Conservation (phyloP, 352 stramenopile species). For the Phytophthora niederhauseri region DNA sequence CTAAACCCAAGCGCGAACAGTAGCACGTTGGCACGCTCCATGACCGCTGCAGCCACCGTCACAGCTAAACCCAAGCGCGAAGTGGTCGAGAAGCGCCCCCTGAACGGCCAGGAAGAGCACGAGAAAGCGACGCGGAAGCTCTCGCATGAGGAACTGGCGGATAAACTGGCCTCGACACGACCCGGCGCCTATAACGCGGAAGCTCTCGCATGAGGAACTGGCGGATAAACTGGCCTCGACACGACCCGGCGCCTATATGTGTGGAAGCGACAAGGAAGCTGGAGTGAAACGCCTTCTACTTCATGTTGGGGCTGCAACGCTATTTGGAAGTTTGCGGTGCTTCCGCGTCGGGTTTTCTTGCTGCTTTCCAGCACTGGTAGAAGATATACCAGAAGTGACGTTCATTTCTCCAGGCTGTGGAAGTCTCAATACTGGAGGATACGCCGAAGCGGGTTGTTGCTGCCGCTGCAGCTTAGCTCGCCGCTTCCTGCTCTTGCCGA, state of each 20-base stretch:
- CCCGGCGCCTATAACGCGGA: neutral
- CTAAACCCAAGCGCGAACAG: slow-evolving; percentile 41
- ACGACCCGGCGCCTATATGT: neutral
- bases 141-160: slow-evolving; percentile 6
- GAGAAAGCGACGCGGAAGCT: slow-evolving; percentile 1
- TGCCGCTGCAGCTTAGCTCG: slow-evolving; percentile 10
- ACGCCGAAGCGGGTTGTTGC: neutral
- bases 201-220: slow-evolving; percentile 11
- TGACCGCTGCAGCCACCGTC: slow-evolving; percentile 89
- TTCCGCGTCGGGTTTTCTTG: slow-evolving; percentile 9
- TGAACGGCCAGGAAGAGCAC: slow-evolving; percentile 15
- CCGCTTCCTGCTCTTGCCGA: slow-evolving; percentile 14
- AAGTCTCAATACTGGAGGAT: slow-evolving; percentile 8
- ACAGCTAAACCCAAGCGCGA: slow-evolving; percentile 43
- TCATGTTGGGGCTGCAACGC: neutral
- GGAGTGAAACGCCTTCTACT: slow-evolving; percentile 4
- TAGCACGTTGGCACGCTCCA: slow-evolving; percentile 54
- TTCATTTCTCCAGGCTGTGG: slow-evolving; percentile 7
- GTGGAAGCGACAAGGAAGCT: neutral
- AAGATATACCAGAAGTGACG: neutral
- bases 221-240: neutral
- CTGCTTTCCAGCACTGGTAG: neutral
- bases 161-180: neutral
- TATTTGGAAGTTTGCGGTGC: slow-evolving; percentile 19
- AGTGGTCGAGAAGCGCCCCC: neutral